Evolutionary conservation across 2,329 filamentous ascomycete genomes (phyloP), one percentile per base, ranked within the genome.

Genomic region (Sporothrix mexicana): DNA sequence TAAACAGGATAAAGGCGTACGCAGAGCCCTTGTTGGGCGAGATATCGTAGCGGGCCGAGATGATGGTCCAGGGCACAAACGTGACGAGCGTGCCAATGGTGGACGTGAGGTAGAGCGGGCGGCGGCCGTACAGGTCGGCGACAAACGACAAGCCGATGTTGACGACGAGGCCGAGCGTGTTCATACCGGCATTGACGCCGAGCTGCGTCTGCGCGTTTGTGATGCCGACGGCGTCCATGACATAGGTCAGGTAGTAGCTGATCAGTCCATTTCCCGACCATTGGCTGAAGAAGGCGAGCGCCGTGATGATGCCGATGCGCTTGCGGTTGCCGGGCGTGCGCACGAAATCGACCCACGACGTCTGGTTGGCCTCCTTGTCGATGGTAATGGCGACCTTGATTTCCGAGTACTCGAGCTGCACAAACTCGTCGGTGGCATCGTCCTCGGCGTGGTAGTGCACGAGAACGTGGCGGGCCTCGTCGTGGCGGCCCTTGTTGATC

Each of bases 111-210:
- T 49, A 67, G 20, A 67, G 17, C 20, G 62, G 62, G 5, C 62
- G 62, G 30, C 62, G 62, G 20, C 62, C 62, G 15, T 30, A 49
- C 12, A 25, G 23, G 43, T 67, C 62, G 43, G 45, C 62, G 62
- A 66, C 62, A 51, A 51, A 51, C 45, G 45, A 36, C 20, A 49
- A 15, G 43, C 62, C 62, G 23, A 67, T 51, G 43, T 49, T 49
- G 10, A 67, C 45, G 3, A 67, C 45, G 0, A 67, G 62, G 1
- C 45, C 45, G 12, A 25, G 20, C 10, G 45, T 30, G 6, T 67
- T 49, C 62, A 67, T 49, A 43, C 62, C 43, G 5, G 62, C 62
- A n/a, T 51, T 67, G 62, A 67, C 45, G n/a, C 62, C 62, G 20
- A 66, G 62, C 62, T 49, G 62, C 23, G 62, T 67, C 62, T 67